Evolutionary conservation across 805 yeast genomes (phyloP).

Genomic region (Saccharomycopsis capsularis): DNA sequence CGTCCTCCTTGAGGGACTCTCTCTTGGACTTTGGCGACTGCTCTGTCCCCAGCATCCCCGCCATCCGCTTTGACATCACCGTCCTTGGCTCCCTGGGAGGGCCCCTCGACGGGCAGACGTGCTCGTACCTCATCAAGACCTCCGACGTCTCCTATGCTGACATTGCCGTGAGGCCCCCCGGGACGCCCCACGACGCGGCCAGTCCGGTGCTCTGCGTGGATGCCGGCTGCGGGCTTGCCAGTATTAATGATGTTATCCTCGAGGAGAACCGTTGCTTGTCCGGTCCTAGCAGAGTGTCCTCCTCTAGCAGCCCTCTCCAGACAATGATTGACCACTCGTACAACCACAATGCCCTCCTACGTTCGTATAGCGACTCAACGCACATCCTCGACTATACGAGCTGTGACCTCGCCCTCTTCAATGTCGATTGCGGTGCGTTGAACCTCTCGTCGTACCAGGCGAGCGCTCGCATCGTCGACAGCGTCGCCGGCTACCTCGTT

Average conservation of each 20-base stretch:
- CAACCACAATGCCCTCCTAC: slow-evolving; percentile 21
- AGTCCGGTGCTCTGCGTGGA: slow-evolving; percentile 55
- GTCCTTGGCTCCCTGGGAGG: slow-evolving; percentile 82
- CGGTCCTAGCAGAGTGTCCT: not conserved
- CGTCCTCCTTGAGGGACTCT: too few relatives aligned
- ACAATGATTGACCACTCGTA: slow-evolving; percentile 12
- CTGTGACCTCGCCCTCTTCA: slow-evolving; percentile 29
- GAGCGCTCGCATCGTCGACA: slow-evolving; percentile 31
- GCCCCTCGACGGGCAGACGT: slow-evolving; percentile 65
- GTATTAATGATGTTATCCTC: slow-evolving; percentile 38
- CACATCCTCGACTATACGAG: slow-evolving; percentile 26
- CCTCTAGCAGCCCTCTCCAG: not conserved
- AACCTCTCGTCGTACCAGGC: slow-evolving; percentile 27
- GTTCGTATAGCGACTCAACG: slow-evolving; percentile 31
- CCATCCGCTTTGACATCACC: slow-evolving; percentile 46
- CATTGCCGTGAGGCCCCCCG: too few relatives aligned
- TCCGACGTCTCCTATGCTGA: slow-evolving; percentile 35
- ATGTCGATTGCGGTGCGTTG: slow-evolving; percentile 9
- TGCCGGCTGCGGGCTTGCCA: slow-evolving; percentile 69
- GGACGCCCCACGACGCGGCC: slow-evolving; percentile 23
- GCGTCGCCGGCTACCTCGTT: slow-evolving; percentile 43
- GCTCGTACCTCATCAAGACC: slow-evolving; percentile 62
- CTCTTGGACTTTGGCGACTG: too few relatives aligned
- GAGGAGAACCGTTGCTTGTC: slow-evolving; percentile 16
- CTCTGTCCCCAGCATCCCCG: too few relatives aligned